Conservation (phyloP, 805 yeast genomes). For the Pichia membranifaciens region DNA sequence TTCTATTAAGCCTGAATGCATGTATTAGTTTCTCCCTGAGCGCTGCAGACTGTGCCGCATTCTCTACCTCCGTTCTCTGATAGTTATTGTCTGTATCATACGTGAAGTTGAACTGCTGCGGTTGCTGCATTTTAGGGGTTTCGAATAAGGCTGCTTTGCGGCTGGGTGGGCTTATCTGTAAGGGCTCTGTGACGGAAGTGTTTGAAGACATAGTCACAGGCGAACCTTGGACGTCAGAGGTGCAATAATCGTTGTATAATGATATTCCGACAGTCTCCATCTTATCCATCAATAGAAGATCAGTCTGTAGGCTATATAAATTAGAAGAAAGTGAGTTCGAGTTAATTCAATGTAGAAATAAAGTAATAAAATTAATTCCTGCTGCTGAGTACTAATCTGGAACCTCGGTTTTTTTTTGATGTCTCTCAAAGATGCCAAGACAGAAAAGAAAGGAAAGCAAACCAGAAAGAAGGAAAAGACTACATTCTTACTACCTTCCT, state of each 20-base stretch:
- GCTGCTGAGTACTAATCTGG: not conserved
- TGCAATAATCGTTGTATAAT: not conserved
- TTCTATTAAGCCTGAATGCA: constrained; percentile 39
- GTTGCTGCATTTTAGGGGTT: not conserved
- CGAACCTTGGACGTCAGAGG: not conserved
- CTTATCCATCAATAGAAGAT: too few relatives aligned
- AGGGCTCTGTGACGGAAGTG: constrained; percentile 2
- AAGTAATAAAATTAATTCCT: too few relatives aligned
- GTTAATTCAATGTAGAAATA: too few relatives aligned
- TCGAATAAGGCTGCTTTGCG: not conserved
- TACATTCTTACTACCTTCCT: too few relatives aligned
- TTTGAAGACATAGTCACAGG: not conserved
- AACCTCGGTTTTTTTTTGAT: not conserved
- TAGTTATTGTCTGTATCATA: not conserved
- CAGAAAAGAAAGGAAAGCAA: too few relatives aligned
- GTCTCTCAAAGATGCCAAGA: not conserved
- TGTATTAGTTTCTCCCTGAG: constrained; percentile 15
- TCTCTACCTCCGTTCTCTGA: not conserved
- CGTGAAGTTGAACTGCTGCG: not conserved
- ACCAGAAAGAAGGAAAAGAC: too few relatives aligned
- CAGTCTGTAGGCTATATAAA: too few relatives aligned
- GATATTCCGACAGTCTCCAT: not conserved
- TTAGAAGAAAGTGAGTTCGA: too few relatives aligned
- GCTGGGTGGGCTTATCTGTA: not conserved
- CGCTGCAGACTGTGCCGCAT: not conserved